Conservation (phyloP, 192 early-diverging fungal genomes). For the Linnemannia exigua region DNA sequence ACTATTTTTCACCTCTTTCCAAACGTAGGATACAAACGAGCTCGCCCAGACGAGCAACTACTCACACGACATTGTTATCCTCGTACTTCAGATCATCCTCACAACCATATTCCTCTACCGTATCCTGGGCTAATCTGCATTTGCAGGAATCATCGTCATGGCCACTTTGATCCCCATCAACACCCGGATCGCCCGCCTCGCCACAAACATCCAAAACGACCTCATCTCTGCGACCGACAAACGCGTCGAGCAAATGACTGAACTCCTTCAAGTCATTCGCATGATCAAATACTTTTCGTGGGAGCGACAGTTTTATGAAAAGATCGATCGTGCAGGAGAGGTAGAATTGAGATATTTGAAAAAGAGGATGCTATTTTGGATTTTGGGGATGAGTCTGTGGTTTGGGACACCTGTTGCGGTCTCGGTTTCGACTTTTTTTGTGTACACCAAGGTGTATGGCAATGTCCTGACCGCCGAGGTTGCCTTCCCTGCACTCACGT, state of each 20-base stretch:
- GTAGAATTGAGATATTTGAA: slow-evolving; percentile 49
- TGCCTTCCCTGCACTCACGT: slow-evolving; percentile 88
- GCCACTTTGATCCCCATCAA: slow-evolving; percentile 63
- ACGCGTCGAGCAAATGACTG: slow-evolving; percentile 74
- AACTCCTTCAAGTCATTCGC: slow-evolving; percentile 66
- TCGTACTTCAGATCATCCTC: slow-evolving; percentile 74
- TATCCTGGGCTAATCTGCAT: slow-evolving; percentile 86
- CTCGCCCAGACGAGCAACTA: slow-evolving; percentile 58
- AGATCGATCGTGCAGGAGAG: slow-evolving; percentile 47
- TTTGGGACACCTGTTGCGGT: slow-evolving; percentile 61
- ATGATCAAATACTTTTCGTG: slow-evolving; percentile 54
- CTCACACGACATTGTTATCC: slow-evolving; percentile 66
- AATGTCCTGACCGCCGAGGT: slow-evolving; percentile 73
- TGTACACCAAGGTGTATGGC: slow-evolving; percentile 67
- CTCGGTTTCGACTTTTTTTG: slow-evolving; percentile 64
- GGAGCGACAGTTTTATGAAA: slow-evolving; percentile 54
- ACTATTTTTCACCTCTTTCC: background rate
- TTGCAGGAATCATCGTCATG: slow-evolving; percentile 81
- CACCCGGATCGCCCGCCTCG: slow-evolving; percentile 55
- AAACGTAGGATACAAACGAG: slow-evolving; percentile 55
- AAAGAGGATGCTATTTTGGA: slow-evolving; percentile 48
- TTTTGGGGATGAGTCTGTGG: slow-evolving; percentile 51
- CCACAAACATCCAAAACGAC: slow-evolving; percentile 68
- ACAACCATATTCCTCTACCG: slow-evolving; percentile 78
- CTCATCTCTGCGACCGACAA: slow-evolving; percentile 73